These are phyloP conservation scores for Dothideomycetes sp. DNA, from an alignment of 2,329 filamentous ascomycete species.

Conservation along the genomic window DNA sequence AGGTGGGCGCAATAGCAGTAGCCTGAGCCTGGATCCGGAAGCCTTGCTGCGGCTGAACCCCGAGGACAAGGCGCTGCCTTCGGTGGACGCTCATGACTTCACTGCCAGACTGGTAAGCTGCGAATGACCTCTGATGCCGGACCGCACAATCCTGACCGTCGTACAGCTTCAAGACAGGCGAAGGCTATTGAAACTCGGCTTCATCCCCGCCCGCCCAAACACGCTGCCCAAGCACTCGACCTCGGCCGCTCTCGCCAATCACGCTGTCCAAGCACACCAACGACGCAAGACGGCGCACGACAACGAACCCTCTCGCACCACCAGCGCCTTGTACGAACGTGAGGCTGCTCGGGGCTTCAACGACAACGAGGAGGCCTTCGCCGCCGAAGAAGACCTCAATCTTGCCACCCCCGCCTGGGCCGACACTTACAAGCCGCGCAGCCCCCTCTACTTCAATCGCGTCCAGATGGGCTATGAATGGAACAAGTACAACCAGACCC, in stretches of 20 bases:
- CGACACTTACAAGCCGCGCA: conserved; percentile 75
- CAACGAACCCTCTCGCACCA: conserved; percentile 77
- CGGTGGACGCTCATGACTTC: conserved; percentile 48
- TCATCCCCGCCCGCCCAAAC: conserved; percentile 40
- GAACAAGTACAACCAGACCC: conserved; percentile 99
- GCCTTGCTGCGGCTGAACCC: conserved; percentile 51
- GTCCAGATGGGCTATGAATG: conserved; percentile 99
- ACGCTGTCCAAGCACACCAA: neutral
- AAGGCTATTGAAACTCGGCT: conserved; percentile 53
- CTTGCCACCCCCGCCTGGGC: conserved; percentile 64
- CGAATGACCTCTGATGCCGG: neutral
- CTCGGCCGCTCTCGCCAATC: neutral
- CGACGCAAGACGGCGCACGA: conserved; percentile 59
- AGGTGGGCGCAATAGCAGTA: neutral
- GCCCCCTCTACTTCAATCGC: conserved; percentile 93
- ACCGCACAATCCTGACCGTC: conserved; percentile 1
- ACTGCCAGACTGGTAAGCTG: conserved; percentile 41
- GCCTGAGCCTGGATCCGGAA: conserved; percentile 47
- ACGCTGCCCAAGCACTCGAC: neutral
- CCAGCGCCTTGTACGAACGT: conserved; percentile 80
- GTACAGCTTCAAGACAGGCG: conserved; percentile 42
- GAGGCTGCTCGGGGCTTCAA: conserved; percentile 84
- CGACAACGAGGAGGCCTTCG: conserved; percentile 93
- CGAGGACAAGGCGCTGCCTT: conserved; percentile 51
- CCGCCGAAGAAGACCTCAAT: conserved; percentile 71